Conservation (phyloP, 345 rosid species). For the Bruguiera gymnorhiza region DNA sequence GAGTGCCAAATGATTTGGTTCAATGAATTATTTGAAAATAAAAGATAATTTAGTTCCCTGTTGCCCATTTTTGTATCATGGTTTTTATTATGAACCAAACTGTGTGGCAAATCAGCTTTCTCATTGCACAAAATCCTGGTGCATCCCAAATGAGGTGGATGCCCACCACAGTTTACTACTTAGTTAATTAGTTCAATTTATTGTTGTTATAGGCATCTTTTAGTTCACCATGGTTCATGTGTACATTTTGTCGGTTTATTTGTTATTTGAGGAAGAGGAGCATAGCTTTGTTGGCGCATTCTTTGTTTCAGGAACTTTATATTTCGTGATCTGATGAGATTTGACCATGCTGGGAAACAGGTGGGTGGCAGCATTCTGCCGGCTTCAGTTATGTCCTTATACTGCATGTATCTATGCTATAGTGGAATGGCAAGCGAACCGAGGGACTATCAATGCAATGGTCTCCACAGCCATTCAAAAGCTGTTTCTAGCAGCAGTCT, state of each 20-base stretch:
- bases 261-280: neutral
- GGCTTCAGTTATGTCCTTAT: conserved; percentile 82
- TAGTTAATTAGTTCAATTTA: too few species aligned
- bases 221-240: too few species aligned
- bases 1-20: too few species aligned
- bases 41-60: too few species aligned
- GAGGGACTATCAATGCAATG: conserved; percentile 85
- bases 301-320: neutral
- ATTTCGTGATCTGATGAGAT: neutral
- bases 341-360: conserved; percentile 40
- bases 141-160: neutral
- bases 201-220: too few species aligned
- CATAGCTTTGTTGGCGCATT: neutral
- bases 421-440: conserved; percentile 98
- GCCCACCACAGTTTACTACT: too few species aligned
- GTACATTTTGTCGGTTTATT: too few species aligned
- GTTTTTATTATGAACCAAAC: neutral
- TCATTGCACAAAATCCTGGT: neutral
- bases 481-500: conserved; percentile 88
- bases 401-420: conserved; percentile 96
- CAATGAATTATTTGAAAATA: too few species aligned
- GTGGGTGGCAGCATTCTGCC: conserved; percentile 93
- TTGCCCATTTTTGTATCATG: neutral
- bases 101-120: neutral
- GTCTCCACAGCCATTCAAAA: conserved; percentile 87